Evolutionary conservation across 2,329 filamentous ascomycete species (phyloP).

Genomic region (Grosmannia huntii): DNA sequence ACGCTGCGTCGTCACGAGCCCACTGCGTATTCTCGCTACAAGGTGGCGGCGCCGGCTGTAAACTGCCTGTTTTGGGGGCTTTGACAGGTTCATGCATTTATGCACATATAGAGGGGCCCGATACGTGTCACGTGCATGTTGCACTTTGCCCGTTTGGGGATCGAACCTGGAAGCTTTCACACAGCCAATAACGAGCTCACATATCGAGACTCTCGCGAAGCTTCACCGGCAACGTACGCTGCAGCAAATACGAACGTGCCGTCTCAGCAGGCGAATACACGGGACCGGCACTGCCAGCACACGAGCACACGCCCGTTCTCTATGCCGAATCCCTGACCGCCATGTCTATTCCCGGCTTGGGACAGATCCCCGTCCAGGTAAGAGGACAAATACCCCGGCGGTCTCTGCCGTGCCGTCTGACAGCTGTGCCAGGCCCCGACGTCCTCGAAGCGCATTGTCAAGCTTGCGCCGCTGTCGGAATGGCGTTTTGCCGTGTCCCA

Average conservation of each 20-base stretch:
- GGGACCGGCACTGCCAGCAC: not conserved
- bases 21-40: not conserved
- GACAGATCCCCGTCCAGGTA: conserved; percentile 51
- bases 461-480: conserved; percentile 54
- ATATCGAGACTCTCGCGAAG: not conserved
- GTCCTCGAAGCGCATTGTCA: conserved; percentile 31
- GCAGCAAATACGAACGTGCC: not conserved
- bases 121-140: not conserved
- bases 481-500: conserved; percentile 65
- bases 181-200: not conserved
- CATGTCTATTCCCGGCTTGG: conserved; percentile 66
- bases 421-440: conserved; percentile 18
- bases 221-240: not conserved
- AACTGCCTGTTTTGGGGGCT: not conserved
- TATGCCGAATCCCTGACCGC: not conserved
- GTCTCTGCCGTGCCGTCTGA: not conserved
- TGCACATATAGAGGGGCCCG: not conserved
- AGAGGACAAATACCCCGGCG: no score
- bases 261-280: not conserved
- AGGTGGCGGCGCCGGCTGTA: not conserved
- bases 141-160: not conserved
- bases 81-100: not conserved
- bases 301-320: not conserved
- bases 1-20: not conserved
- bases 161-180: not conserved